Percentiles rank a stretch among this genome's conserved stretches.
Conservation (phyloP, 495 filamentous ascomycete genomes). For the Talaromyces proteolyticus region DNA sequence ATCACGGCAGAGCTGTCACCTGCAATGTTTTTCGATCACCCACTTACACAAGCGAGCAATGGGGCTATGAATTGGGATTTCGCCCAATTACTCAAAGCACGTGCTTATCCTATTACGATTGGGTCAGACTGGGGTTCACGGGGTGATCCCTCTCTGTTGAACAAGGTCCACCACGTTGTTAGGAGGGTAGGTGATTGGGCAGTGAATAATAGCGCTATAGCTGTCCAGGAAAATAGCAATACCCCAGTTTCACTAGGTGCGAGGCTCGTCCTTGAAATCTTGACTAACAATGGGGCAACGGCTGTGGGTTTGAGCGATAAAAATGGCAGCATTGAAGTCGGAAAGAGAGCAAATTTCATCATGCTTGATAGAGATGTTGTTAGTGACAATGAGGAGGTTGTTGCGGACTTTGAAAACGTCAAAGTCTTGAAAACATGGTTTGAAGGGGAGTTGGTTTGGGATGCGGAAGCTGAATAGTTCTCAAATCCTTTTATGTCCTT, state of each 20-base stretch:
- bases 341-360: constrained; percentile 4
- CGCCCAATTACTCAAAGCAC: background rate
- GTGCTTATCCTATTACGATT: background rate
- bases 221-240: background rate
- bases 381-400: background rate
- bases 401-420: constrained; percentile 3
- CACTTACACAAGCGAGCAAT: constrained; percentile 1
- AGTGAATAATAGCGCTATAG: background rate
- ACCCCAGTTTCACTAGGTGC: background rate
- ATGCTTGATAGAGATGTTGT: constrained; percentile 6
- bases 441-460: constrained; percentile 1
- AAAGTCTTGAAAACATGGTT: constrained; percentile 5
- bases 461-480: constrained; percentile 2
- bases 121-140: constrained; percentile 5
- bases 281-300: constrained; percentile 1
- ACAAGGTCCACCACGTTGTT: constrained; percentile 1
- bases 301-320: background rate
- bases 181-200: background rate
- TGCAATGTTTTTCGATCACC: constrained; percentile 4
- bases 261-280: constrained; percentile 2
- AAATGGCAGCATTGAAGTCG: constrained; percentile 1
- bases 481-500: background rate
- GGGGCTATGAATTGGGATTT: constrained; percentile 4
- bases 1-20: constrained; percentile 4
- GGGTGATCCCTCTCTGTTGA: background rate